A percentile compares a stretch with the other conserved stretches of the same genome.
Evolutionary conservation across 2,329 filamentous ascomycete genomes (phyloP).

Genomic region (Fusarium staphyleae): DNA sequence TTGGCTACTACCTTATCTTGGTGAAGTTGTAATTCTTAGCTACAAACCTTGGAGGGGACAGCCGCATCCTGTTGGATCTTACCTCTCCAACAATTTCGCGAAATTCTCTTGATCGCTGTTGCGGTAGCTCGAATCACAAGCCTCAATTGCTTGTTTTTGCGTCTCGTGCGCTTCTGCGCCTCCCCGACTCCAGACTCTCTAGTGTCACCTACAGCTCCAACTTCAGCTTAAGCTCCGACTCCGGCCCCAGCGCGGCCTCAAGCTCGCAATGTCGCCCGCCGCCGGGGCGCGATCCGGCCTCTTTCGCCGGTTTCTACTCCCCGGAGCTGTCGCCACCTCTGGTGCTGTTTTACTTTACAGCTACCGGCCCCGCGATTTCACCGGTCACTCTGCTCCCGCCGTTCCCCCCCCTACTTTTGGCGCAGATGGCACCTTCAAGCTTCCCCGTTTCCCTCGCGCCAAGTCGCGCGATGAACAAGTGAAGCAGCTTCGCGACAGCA

Average conservation of each 20-base stretch:
- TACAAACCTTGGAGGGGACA: neutral
- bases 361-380: conserved; percentile 76
- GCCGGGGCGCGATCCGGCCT: conserved; percentile 31
- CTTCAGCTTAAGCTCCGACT: conserved; percentile 1
- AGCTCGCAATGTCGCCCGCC: conserved; percentile 28
- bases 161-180: neutral
- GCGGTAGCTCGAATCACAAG: neutral
- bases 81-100: neutral
- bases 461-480: conserved; percentile 71
- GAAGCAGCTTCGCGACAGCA: conserved; percentile 58
- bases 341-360: conserved; percentile 57
- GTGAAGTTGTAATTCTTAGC: neutral
- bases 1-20: neutral
- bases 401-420: conserved; percentile 75
- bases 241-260: neutral
- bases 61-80: neutral
- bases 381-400: conserved; percentile 70
- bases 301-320: conserved; percentile 54
- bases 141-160: neutral
- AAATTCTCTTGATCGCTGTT: neutral
- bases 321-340: conserved; percentile 52
- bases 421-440: conserved; percentile 70
- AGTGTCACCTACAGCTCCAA: neutral
- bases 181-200: neutral
- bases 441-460: conserved; percentile 70